Percentiles rank a stretch among this genome's conserved stretches.
These are phyloP conservation scores for Russula ochroleuca DNA, from an alignment of 768 basidiomycete species.

Conservation along the genomic window DNA sequence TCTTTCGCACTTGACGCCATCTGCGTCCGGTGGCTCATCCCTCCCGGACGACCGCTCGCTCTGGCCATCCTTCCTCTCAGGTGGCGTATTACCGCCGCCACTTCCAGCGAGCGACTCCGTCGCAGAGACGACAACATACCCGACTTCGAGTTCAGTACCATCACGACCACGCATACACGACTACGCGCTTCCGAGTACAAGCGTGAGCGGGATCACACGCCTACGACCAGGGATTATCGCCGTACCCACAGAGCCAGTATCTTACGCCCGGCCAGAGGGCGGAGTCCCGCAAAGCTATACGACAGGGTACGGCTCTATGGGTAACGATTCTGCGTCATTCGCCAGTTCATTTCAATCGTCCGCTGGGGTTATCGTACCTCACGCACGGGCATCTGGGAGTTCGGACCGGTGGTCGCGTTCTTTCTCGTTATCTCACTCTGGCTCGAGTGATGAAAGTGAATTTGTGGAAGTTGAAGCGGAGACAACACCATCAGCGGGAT, in stretches of 20 bases:
- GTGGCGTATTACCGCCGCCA: constrained; percentile 59
- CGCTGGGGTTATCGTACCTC: constrained; percentile 12
- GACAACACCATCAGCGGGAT: constrained; percentile 24
- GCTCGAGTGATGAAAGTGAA: constrained; percentile 37
- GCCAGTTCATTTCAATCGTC: constrained; percentile 26
- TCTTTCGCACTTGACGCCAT: constrained; percentile 77
- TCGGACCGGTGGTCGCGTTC: constrained; percentile 37
- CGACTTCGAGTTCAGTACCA: constrained; percentile 54
- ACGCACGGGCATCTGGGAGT: constrained; percentile 27
- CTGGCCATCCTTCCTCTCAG: constrained; percentile 82
- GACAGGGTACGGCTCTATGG: constrained; percentile 39
- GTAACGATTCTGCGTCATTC: constrained; percentile 34
- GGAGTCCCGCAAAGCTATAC: constrained; percentile 9
- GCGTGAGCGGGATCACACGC: constrained; percentile 47
- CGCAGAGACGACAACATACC: constrained; percentile 28
- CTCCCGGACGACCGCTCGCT: constrained; percentile 91
- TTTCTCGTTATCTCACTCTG: constrained; percentile 32
- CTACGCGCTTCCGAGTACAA: constrained; percentile 47
- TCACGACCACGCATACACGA: constrained; percentile 62
- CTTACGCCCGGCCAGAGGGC: constrained; percentile 6
- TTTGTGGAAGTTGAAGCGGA: constrained; percentile 27
- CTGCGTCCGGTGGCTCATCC: constrained; percentile 59
- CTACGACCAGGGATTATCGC: constrained; percentile 55
- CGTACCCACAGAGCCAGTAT: constrained; percentile 34
- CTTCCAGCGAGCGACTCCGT: constrained; percentile 23